phyloP scores from a whole-genome alignment of 1,284 basidiomycete genomes.

The Rhodofomes roseus region DNA sequence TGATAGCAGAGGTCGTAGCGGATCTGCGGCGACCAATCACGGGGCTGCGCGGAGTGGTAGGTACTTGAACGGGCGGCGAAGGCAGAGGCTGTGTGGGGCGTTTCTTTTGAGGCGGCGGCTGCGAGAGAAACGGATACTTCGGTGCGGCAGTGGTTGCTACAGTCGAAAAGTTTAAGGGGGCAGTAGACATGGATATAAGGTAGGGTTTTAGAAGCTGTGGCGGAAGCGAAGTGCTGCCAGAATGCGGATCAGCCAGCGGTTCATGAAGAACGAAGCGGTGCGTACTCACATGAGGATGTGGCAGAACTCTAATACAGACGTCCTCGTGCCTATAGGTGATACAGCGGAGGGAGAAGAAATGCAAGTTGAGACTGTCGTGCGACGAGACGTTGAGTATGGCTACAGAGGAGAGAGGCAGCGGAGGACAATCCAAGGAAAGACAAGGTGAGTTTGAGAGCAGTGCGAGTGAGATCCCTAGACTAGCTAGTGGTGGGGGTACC shows the following conservation, averaged over 20 bases:
- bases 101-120: constrained; percentile 32
- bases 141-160: constrained; percentile 12
- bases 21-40: constrained; percentile 24
- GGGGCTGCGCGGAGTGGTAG: constrained; percentile 33
- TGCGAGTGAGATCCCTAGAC: constrained; percentile 14
- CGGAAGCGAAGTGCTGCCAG: constrained; percentile 4
- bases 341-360: not conserved
- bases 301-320: constrained; percentile 8
- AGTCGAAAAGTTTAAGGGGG: constrained; percentile 8
- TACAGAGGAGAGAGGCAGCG: constrained; percentile 6
- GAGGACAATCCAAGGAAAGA: not conserved
- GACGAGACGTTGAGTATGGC: constrained; percentile 3
- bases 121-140: constrained; percentile 27
- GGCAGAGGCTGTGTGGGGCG: constrained; percentile 29
- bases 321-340: not conserved
- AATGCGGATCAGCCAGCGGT: constrained; percentile 8
- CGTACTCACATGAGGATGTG: constrained; percentile 5
- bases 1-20: constrained; percentile 35
- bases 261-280: constrained; percentile 5
- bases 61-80: constrained; percentile 20
- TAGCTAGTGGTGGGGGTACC: constrained; percentile 20
- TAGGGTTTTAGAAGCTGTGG: constrained; percentile 1
- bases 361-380: not conserved
- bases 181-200: constrained; percentile 19
- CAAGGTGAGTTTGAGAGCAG: not conserved